Base-by-base conservation (phyloP, 208 protist species). In the Lotmaria passim region DNA sequence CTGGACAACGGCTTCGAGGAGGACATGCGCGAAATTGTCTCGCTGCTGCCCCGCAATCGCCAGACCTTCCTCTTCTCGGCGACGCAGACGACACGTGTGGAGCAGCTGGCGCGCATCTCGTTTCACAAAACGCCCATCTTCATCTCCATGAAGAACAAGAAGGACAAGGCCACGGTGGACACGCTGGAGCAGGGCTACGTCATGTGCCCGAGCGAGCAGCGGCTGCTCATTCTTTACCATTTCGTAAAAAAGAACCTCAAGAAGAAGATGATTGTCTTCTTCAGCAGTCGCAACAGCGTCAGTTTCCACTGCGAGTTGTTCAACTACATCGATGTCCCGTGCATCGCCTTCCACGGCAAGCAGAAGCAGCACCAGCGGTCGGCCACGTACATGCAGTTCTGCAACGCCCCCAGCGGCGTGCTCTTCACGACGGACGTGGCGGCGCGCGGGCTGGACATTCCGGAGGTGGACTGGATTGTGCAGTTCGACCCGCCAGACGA, bases 401-500 rank as follows among this genome's bases (percentile, higher is more conserved):
- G 97, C 85, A 99, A 99, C 73, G 96, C 97, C 0, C 83, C 98
- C 19, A 92, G 76, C 39, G 99, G 99, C 24, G 98, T 99, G n/a
- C 93, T 99, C 41, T 92, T 99, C 39, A 99, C 96, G 23, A 99
- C 99, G 21, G 98, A 99, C 86, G 98, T 99, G 8, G 98, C 98
- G 4, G 98, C 99, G 0, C 96, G 99, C 74, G 95, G 99, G 19
- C 86, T 99, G 0, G 99, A 99, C 83, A 99, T 99, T 78, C 98
- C 98, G 3, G 85, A 86, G 30, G 98, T 99, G 14, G 98, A 99
- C 90, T 99, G 98, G 98, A 99, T 99, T 62, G 97, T 99, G 15
- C 99, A 99, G 92, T 99, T 98, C 79, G 99, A 99, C 75, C 98
- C 98, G 10, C 97, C 98, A 19, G 98, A 99, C 89, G 97, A 99